Evolutionary conservation across 148 eudicot species (phyloP).

Genomic region (Linanthus parryae): DNA sequence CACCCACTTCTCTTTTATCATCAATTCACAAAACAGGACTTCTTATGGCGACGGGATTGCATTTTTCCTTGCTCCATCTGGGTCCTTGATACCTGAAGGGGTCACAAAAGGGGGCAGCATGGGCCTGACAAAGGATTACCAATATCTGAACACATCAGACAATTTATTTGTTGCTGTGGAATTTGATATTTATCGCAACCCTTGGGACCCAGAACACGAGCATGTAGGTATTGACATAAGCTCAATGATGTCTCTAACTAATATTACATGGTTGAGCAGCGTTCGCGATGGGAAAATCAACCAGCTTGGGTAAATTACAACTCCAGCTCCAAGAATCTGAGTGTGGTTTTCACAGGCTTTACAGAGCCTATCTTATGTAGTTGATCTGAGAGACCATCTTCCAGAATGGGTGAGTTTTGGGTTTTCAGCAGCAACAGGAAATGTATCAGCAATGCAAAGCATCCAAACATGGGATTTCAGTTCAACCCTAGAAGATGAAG

Average conservation of each 20-base stretch:
- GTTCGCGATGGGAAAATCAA: constrained; percentile 4
- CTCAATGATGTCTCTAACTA: constrained; percentile 12
- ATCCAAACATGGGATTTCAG: constrained; percentile 9
- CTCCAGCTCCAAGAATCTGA: constrained; percentile 17
- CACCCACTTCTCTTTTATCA: constrained; percentile 8
- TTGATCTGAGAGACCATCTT: constrained; percentile 8
- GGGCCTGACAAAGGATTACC: constrained; percentile 10
- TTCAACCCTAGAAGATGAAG: constrained; percentile 1
- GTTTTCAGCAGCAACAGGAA: constrained; percentile 13
- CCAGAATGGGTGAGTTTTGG: constrained; percentile 11
- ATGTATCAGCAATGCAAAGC: neutral
- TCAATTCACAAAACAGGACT: neutral
- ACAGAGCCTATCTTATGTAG: constrained; percentile 1
- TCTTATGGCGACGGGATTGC: constrained; percentile 2
- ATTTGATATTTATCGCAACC: constrained; percentile 12
- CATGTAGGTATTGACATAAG: constrained; percentile 22
- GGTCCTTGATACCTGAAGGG: constrained; percentile 5
- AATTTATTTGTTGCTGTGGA: constrained; percentile 16
- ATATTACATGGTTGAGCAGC: constrained; percentile 12
- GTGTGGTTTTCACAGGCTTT: constrained; percentile 15
- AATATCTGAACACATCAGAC: constrained; percentile 2
- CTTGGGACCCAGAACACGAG: constrained; percentile 9
- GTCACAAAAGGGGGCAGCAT: constrained; percentile 7
- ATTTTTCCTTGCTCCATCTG: constrained; percentile 8
- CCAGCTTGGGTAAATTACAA: constrained; percentile 16